phyloP scores from a whole-genome alignment of 2,329 filamentous ascomycete genomes.

The Pezicula rhizophila region DNA sequence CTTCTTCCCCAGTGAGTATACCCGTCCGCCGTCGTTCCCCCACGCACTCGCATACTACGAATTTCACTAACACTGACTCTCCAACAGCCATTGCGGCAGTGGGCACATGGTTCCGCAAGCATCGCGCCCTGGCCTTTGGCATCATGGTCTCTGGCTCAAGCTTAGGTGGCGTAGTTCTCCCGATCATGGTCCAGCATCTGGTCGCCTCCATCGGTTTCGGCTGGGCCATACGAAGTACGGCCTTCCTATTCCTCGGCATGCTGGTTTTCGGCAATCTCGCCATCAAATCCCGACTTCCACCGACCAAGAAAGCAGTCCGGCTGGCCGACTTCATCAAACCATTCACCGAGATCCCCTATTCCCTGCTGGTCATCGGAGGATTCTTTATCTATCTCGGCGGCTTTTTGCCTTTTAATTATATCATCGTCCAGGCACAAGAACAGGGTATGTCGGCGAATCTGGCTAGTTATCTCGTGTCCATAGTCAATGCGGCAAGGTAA shows the following conservation, averaged over 20 bases:
- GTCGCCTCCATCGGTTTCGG: conserved; percentile 43
- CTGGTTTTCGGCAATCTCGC: conserved; percentile 28
- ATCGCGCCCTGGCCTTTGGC: conserved; percentile 39
- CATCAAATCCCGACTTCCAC: conserved; percentile 23
- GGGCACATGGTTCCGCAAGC: conserved; percentile 39
- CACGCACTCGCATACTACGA: conserved; percentile 30
- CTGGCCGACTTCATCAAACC: conserved; percentile 27
- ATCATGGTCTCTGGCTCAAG: conserved; percentile 39
- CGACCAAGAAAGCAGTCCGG: conserved; percentile 16
- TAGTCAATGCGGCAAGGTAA: conserved; percentile 38
- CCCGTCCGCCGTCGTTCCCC: conserved; percentile 21
- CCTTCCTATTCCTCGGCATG: conserved; percentile 40
- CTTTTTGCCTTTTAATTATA: conserved; percentile 34
- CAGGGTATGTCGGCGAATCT: conserved; percentile 37
- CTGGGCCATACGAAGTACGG: conserved; percentile 50
- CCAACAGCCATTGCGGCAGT: conserved; percentile 27
- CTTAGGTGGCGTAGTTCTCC: conserved; percentile 49
- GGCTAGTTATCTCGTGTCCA: conserved; percentile 44
- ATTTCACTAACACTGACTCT: too few species aligned
- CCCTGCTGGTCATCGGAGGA: conserved; percentile 28
- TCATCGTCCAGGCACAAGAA: conserved; percentile 31
- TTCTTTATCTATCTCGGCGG: conserved; percentile 36
- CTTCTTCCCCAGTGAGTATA: conserved; percentile 29
- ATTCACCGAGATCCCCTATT: conserved; percentile 20
- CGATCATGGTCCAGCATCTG: conserved; percentile 46